phyloP scores from a whole-genome alignment of 2,329 filamentous ascomycete genomes.

The Oidium heveae region DNA sequence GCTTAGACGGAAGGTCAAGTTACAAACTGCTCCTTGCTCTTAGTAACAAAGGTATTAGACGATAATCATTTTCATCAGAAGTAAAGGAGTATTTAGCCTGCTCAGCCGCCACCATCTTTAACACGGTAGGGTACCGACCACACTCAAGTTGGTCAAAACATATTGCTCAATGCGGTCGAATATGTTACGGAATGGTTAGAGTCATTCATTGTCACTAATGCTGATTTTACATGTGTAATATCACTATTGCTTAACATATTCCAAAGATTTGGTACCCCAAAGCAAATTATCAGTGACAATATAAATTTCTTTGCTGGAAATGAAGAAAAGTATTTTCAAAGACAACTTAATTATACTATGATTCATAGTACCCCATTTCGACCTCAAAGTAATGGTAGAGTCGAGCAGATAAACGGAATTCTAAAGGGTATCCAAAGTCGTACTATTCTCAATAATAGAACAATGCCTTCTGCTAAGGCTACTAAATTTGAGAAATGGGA shows the following conservation, averaged over 20 bases:
- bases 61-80: too few species aligned
- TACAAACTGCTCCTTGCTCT: too few species aligned
- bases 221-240: not conserved
- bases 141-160: not conserved
- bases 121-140: not conserved
- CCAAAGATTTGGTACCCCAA: not conserved
- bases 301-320: not conserved
- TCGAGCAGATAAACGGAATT: too few species aligned
- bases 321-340: not conserved
- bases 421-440: not conserved
- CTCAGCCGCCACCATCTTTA: not conserved
- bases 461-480: too few species aligned
- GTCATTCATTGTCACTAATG: not conserved
- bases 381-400: not conserved
- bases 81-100: too few species aligned
- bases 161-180: not conserved
- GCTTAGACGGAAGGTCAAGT: too few species aligned
- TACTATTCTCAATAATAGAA: not conserved
- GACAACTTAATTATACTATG: not conserved
- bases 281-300: not conserved
- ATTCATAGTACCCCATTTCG: not conserved
- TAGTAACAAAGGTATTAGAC: too few species aligned
- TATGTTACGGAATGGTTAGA: not conserved
- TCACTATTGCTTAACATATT: not conserved
- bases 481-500: not conserved